A percentile compares a stretch with the other conserved stretches of the same genome.
Conservation (phyloP, 208 protist genomes). For the Trypanosoma melophagium region DNA sequence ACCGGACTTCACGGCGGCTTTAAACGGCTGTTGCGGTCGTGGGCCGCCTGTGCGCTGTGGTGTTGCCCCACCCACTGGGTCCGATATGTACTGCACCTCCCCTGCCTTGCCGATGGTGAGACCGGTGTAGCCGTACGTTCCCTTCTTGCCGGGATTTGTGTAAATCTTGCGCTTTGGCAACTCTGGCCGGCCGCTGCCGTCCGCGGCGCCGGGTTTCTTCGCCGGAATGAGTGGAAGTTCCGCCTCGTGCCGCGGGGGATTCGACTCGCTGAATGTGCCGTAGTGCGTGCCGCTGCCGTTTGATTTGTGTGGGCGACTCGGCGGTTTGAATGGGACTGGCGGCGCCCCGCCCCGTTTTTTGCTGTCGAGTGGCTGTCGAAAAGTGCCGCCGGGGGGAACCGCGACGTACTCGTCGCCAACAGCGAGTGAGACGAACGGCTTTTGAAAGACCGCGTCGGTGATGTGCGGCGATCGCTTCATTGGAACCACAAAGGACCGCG, state of each 20-base stretch:
- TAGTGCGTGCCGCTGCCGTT: constrained; percentile 87
- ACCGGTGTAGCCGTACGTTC: constrained; percentile 85
- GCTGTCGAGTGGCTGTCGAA: constrained; percentile 26
- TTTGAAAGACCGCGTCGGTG: constrained; percentile 66
- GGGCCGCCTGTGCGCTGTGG: constrained; percentile 29
- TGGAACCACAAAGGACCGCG: constrained; percentile 65
- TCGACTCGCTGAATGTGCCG: constrained; percentile 83
- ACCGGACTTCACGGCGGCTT: constrained; percentile 49
- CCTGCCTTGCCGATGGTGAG: constrained; percentile 75
- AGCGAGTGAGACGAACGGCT: constrained; percentile 69
- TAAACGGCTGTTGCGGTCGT: constrained; percentile 47
- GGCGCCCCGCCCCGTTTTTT: constrained; percentile 15
- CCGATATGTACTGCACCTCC: constrained; percentile 82
- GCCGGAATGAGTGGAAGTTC: constrained; percentile 69
- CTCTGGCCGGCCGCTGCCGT: constrained; percentile 24
- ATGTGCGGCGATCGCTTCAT: constrained; percentile 75
- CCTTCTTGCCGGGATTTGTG: constrained; percentile 87
- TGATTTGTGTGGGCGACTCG: constrained; percentile 65
- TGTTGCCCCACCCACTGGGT: constrained; percentile 54
- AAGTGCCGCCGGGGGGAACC: constrained; percentile 44
- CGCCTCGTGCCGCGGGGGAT: constrained; percentile 72
- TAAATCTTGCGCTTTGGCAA: constrained; percentile 62
- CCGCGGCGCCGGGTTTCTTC: constrained; percentile 10
- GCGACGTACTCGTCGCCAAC: constrained; percentile 72
- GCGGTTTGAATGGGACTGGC: constrained; percentile 54